Base-by-base conservation (phyloP, 805 yeast species). In the Peterozyma xylosa region DNA sequence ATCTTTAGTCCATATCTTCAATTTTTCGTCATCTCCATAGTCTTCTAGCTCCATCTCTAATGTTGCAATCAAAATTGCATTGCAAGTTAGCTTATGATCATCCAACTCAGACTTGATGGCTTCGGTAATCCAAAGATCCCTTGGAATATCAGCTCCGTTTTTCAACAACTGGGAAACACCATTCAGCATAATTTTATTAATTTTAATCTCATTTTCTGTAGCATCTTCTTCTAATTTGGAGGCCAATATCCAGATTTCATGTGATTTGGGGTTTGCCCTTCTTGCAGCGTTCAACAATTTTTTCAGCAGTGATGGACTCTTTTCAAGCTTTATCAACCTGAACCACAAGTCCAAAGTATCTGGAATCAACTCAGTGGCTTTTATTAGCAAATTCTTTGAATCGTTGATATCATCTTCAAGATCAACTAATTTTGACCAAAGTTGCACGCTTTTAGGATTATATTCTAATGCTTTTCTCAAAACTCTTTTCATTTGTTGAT, bases 361-460 rank as follows among this genome's bases (percentile, higher is more conserved):
- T 0, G 96, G 89, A 21, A 21, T 21, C 18, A 87, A 58, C 48
- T 82, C 85, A 0, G 82, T 70, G 0, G 96, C 91, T 43, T 82
- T 82, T 1, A 56, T 48, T 3, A 87, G 59, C 45, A 89, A 70
- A 48, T 75, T 74, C 16, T 64, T 54, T 1, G 73, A 76, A 43
- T 79, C 79, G 0, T 59, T 62, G 1, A 57, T 51, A 21, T 76
- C 74, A 0, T 66, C 67, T 55, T 90, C 96, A 39, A 76, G 55
- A 9, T 74, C 73, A 1, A 85, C 73, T 1, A 86, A 71, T 21
- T 66, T 62, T 41, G 74, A 62, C 99, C 99, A 91, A n/a, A 91
- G 58, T 2, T 62, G 58, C 5, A 64, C 75, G 43, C 71, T 72
- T 2, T 56, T 54, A 0, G 96, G 93, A 3, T 82, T 54, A 21